Percentiles rank a stretch among this genome's conserved stretches.
Evolutionary conservation across 1,139 yeast species (phyloP).

Genomic region (Candida tropicalis): DNA sequence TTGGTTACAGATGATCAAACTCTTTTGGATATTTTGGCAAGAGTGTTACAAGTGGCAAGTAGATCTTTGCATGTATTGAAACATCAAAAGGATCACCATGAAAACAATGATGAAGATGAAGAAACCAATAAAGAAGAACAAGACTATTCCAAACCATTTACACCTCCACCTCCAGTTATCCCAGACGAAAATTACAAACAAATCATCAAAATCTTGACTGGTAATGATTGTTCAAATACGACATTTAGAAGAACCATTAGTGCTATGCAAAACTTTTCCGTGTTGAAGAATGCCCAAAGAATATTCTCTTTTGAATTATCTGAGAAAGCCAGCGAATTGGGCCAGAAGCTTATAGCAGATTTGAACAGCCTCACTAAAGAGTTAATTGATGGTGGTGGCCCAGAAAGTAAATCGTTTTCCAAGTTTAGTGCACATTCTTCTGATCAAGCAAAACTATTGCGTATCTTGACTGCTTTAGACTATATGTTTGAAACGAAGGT

Average conservation of each 20-base stretch:
- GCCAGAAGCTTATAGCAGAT: conserved; percentile 59
- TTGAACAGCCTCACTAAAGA: conserved; percentile 53
- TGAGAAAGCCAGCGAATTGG: conserved; percentile 62
- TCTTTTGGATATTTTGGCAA: conserved; percentile 74
- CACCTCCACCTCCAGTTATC: conserved; percentile 67
- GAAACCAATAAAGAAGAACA: conserved; percentile 1
- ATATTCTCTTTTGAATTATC: conserved; percentile 73
- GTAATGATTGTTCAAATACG: conserved; percentile 83
- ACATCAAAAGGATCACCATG: conserved; percentile 21
- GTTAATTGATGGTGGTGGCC: conserved; percentile 45
- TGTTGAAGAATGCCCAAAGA: conserved; percentile 60
- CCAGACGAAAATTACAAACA: conserved; percentile 65
- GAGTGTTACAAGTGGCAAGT: conserved; percentile 76
- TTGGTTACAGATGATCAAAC: conserved; percentile 71
- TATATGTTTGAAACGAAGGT: conserved; percentile 63
- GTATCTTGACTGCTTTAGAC: conserved; percentile 88
- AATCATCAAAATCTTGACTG: conserved; percentile 69
- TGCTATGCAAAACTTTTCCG: conserved; percentile 77
- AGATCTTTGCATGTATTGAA: conserved; percentile 63
- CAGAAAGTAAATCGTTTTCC: conserved; percentile 56
- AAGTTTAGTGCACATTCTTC: conserved; percentile 82
- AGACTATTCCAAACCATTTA: conserved; percentile 33
- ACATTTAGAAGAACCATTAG: conserved; percentile 85
- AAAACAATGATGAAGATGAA: background rate
- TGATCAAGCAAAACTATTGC: conserved; percentile 81